These are phyloP conservation scores for Termitomyces bulborhizus DNA, from an alignment of 768 basidiomycete genomes.

Conservation along the genomic window DNA sequence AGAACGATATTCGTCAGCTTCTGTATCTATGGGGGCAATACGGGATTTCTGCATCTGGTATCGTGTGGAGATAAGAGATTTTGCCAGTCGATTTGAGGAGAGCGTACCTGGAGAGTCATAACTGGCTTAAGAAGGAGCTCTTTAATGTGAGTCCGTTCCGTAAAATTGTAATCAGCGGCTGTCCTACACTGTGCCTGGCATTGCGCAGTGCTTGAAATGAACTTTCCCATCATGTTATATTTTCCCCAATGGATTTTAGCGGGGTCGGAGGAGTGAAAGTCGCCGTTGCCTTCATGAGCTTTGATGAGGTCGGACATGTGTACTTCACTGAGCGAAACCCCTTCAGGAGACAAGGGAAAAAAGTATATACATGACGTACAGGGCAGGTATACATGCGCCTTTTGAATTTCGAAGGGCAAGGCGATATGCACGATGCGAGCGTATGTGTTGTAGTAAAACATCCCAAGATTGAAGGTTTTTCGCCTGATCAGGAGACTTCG, in stretches of 20 bases:
- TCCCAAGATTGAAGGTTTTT: conserved; percentile 83
- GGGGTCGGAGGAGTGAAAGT: conserved; percentile 59
- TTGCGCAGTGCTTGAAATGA: conserved; percentile 69
- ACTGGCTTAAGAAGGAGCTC: conserved; percentile 52
- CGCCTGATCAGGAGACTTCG: conserved; percentile 57
- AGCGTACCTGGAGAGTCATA: conserved; percentile 65
- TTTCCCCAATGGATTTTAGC: conserved; percentile 92
- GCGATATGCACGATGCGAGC: conserved; percentile 88
- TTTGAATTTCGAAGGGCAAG: conserved; percentile 82
- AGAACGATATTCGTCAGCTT: conserved; percentile 33
- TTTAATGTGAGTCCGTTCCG: conserved; percentile 46
- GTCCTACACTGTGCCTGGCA: conserved; percentile 73
- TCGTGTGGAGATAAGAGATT: conserved; percentile 2
- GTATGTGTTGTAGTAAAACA: conserved; percentile 72
- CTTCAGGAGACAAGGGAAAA: conserved; percentile 7
- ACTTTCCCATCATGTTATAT: conserved; percentile 87
- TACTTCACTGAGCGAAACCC: conserved; percentile 56
- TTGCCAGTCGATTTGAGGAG: neutral
- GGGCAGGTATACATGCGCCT: conserved; percentile 81
- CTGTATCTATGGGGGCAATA: conserved; percentile 45
- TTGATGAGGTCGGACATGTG: conserved; percentile 87
- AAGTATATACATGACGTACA: conserved; percentile 38
- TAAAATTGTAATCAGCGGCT: conserved; percentile 53
- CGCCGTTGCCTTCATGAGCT: conserved; percentile 79
- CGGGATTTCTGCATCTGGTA: conserved; percentile 61